Base-by-base conservation (phyloP, 2,329 filamentous ascomycete genomes). In the Ramularia endophylla region DNA sequence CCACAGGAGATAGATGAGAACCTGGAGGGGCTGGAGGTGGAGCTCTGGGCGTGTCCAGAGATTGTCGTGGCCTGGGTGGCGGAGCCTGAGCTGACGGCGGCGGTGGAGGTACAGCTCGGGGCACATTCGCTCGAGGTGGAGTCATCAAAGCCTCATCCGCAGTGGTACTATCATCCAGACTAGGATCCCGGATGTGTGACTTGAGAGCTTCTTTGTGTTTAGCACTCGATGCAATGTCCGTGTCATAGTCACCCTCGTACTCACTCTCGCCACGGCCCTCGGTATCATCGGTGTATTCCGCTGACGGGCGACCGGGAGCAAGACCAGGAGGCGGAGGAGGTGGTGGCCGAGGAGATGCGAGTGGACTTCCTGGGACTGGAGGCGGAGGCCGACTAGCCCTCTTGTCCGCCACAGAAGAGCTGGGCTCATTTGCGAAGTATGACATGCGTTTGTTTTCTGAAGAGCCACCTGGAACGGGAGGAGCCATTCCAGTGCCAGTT, bases 221-320 rank as follows among this genome's bases (percentile, higher is more conserved):
- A n/a, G 80, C 87, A 8, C 87, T 83, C n/a, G 89, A 87, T 2
- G 85, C 89, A 59, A 97, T 97, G 61, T 97, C 92, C 5, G 92
- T 97, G 55, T 97, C 92, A 61, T 97, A 97, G 59, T 97, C 92
- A 5, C 90, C 92, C 60, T 98, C 92, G 58, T 97, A 97, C 59
- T 95, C 90, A 0, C 87, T 94, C 25, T 87, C 76, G 57, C 94
- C 88, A 44, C 85, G 87, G 44, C 84, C 83, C 18, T 80, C 81
- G 11, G 83, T 81, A 29, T 75, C 67, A 5, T 47, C 33, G 5
- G 47, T 33, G 15, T 51, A 46, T 16, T 48, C 54, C 20, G 60
- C 63, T 2, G 41, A 43, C 22, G 62, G 60, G n/a, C 65, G 60
- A 39, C 57, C 62, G n/a, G 61, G 60, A 33, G 60, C 60, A 18